These are phyloP conservation scores for Diversispora eburnea DNA, from an alignment of 192 early-diverging fungal genomes.

Conservation along the genomic window DNA sequence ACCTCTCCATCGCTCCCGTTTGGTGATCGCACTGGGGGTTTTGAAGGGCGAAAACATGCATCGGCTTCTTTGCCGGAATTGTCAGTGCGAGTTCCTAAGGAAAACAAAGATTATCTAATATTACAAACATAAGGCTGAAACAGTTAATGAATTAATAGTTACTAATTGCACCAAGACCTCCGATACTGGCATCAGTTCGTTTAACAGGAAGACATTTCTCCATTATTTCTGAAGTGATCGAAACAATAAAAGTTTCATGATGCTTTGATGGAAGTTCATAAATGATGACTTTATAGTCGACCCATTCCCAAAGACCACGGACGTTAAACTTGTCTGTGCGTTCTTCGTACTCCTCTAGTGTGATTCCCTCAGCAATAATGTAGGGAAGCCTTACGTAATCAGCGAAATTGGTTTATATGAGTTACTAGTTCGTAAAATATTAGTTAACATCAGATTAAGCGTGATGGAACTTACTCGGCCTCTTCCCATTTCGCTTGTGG, in stretches of 20 bases:
- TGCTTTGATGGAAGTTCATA: no score
- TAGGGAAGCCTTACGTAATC: slow-evolving; percentile 14
- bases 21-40: neutral
- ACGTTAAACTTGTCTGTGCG: neutral
- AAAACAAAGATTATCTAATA: slow-evolving; percentile 9
- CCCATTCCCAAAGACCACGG: no score
- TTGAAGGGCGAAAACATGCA: neutral
- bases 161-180: neutral
- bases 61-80: neutral
- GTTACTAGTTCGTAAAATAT: no score
- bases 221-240: no score
- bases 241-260: neutral
- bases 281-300: no score
- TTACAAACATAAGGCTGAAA: neutral
- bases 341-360: slow-evolving; percentile 14
- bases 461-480: neutral
- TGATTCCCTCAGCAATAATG: neutral
- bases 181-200: neutral
- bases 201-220: no score
- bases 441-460: neutral
- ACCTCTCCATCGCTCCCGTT: slow-evolving; percentile 3
- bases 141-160: slow-evolving; percentile 6
- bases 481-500: slow-evolving; percentile 19
- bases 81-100: neutral
- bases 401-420: no score